Evolutionary conservation across 495 filamentous ascomycete species (phyloP).

Genomic region (Neurospora sp.): DNA sequence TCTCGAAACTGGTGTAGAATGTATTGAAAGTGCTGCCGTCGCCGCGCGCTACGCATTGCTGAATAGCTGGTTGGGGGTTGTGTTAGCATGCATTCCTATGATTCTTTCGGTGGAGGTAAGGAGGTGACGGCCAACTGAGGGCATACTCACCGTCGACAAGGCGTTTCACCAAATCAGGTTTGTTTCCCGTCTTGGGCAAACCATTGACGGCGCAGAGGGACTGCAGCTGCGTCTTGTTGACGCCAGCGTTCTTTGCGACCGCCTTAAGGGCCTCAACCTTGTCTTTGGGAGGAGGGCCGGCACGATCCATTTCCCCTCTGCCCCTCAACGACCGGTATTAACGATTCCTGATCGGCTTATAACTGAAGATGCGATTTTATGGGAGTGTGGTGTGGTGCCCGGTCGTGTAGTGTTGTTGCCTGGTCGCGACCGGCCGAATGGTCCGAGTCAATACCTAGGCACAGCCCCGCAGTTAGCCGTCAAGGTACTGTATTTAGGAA

Average conservation of each 20-base stretch:
- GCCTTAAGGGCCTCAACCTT: slow-evolving; percentile 34
- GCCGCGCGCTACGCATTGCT: neutral
- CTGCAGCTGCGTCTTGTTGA: slow-evolving; percentile 64
- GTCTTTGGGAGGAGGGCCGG: slow-evolving; percentile 2
- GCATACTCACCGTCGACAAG: slow-evolving; percentile 54
- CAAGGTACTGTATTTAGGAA: neutral
- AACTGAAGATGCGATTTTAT: neutral
- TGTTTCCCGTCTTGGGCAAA: slow-evolving; percentile 67
- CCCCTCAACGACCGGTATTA: neutral
- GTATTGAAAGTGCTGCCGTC: slow-evolving; percentile 8
- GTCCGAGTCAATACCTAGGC: neutral
- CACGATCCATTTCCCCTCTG: neutral
- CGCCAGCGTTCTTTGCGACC: slow-evolving; percentile 18
- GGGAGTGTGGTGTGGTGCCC: neutral
- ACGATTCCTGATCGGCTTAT: neutral
- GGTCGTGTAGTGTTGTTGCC: neutral
- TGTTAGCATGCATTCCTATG: neutral
- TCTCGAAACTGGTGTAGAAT: slow-evolving; percentile 16
- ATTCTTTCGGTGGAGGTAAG: neutral
- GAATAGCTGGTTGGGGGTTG: slow-evolving; percentile 9
- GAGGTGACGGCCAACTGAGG: slow-evolving; percentile 2
- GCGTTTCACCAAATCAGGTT: slow-evolving; percentile 65
- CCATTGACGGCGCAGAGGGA: slow-evolving; percentile 59
- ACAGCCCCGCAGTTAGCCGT: neutral
- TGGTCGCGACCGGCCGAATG: neutral